Percentiles rank a stretch among this genome's conserved stretches.
phyloP scores from a whole-genome alignment of 495 filamentous ascomycete genomes.

The Collariella sp. region DNA sequence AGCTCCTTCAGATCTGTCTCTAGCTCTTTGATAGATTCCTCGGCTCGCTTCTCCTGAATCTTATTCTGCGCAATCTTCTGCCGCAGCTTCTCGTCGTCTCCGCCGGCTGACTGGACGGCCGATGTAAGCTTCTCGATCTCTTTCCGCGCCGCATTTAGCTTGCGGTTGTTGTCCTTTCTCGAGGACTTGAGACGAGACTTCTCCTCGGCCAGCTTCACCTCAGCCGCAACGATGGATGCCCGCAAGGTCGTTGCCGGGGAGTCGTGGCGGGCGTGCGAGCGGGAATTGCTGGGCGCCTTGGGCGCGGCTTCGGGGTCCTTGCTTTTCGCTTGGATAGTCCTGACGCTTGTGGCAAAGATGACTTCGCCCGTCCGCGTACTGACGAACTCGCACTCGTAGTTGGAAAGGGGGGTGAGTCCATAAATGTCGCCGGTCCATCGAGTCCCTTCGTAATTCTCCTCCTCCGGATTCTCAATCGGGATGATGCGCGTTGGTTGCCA shows the following conservation, averaged over 20 bases:
- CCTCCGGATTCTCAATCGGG: slow-evolving; percentile 48
- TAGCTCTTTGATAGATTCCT: slow-evolving; percentile 58
- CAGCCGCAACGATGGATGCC: slow-evolving; percentile 74
- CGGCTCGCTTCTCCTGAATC: slow-evolving; percentile 69
- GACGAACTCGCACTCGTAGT: slow-evolving; percentile 78
- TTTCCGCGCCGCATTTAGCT: slow-evolving; percentile 59
- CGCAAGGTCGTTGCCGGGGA: slow-evolving; percentile 86
- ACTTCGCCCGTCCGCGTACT: slow-evolving; percentile 62
- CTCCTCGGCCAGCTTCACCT: slow-evolving; percentile 68
- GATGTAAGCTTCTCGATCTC: slow-evolving; percentile 67
- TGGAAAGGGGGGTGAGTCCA: slow-evolving; percentile 75
- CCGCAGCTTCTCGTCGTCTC: slow-evolving; percentile 71
- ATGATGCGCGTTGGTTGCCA: slow-evolving; percentile 77
- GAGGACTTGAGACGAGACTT: slow-evolving; percentile 63
- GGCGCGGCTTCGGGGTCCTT: slow-evolving; percentile 48
- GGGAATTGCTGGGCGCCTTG: slow-evolving; percentile 40
- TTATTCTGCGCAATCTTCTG: slow-evolving; percentile 71
- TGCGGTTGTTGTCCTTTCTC: slow-evolving; percentile 71
- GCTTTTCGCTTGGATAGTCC: slow-evolving; percentile 63
- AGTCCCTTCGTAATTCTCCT: slow-evolving; percentile 32
- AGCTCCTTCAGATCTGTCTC: slow-evolving; percentile 57
- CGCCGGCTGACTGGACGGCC: slow-evolving; percentile 62
- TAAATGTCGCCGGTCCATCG: slow-evolving; percentile 80
- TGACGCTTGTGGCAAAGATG: slow-evolving; percentile 69
- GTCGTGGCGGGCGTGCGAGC: slow-evolving; percentile 58